phyloP scores from a whole-genome alignment of 2,329 filamentous ascomycete species.

The Pseudogymnoascus sp. region DNA sequence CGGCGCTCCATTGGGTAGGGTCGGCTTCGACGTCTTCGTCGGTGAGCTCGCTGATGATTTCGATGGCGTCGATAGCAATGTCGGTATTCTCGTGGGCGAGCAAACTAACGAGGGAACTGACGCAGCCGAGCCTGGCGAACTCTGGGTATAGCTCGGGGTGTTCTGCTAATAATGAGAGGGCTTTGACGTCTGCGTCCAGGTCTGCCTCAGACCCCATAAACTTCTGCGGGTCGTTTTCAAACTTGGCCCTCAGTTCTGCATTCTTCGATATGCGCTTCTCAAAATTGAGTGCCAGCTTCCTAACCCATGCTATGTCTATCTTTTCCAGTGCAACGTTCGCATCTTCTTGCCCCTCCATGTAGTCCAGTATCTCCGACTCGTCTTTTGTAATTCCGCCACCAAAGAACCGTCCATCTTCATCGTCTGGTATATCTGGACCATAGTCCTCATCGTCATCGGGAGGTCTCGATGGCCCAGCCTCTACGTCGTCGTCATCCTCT shows the following conservation, averaged over 20 bases:
- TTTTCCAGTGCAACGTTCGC: conserved; percentile 51
- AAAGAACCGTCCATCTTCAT: conserved; percentile 93
- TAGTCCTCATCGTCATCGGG: conserved; percentile 48
- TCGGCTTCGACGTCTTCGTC: conserved; percentile 85
- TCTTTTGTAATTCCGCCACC: conserved; percentile 79
- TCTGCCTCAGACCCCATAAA: conserved; percentile 84
- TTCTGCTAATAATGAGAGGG: conserved; percentile 76
- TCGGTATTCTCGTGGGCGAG: conserved; percentile 95
- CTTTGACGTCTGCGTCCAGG: conserved; percentile 80
- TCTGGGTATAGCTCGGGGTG: conserved; percentile 76
- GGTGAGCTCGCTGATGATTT: conserved; percentile 83
- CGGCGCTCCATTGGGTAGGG: conserved; percentile 68
- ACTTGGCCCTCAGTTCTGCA: conserved; percentile 77
- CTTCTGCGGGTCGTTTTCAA: conserved; percentile 69
- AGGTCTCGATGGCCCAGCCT: conserved; percentile 45
- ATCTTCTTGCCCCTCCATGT: conserved; percentile 61
- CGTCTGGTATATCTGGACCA: conserved; percentile 50
- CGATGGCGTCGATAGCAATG: conserved; percentile 83
- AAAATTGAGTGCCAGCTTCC: conserved; percentile 71
- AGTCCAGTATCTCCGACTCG: conserved; percentile 79
- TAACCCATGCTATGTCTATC: conserved; percentile 76
- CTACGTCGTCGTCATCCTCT: conserved; percentile 35
- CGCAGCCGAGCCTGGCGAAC: conserved; percentile 67
- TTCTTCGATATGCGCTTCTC: conserved; percentile 90
- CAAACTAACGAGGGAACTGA: conserved; percentile 66